A percentile compares a stretch with the other conserved stretches of the same genome.
Evolutionary conservation across 345 rosid genomes (phyloP).

Genomic region (Xanthoceras sorbifolium): DNA sequence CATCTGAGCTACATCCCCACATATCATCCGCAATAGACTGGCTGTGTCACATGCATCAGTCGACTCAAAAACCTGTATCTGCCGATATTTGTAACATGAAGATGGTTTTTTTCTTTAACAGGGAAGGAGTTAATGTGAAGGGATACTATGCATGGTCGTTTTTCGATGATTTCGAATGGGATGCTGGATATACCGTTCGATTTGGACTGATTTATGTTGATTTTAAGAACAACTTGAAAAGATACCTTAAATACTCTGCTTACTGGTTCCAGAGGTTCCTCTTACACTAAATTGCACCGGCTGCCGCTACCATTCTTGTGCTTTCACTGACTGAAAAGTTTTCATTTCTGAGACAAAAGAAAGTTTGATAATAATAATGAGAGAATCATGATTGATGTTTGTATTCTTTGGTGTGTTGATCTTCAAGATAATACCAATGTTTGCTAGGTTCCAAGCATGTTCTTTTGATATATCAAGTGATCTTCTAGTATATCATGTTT

Average conservation of each 20-base stretch:
- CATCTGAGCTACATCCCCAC: constrained; percentile 55
- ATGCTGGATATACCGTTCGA: constrained; percentile 38
- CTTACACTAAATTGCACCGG: no score
- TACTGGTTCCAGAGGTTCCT: constrained; percentile 44
- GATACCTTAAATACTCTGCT: constrained; percentile 47
- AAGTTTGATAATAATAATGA: background rate
- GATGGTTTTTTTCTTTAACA: background rate
- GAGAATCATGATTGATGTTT: background rate
- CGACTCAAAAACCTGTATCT: no score
- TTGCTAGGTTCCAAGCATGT: background rate
- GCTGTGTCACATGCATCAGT: no score
- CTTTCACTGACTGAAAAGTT: background rate
- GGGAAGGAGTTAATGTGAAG: constrained; percentile 34
- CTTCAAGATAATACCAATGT: no score
- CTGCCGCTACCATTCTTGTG: no score
- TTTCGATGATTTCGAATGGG: constrained; percentile 48
- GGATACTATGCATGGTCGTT: constrained; percentile 37
- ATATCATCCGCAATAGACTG: no score
- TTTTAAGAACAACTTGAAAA: constrained; percentile 35
- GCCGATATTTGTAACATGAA: background rate
- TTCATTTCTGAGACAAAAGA: no score
- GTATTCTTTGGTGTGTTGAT: background rate
- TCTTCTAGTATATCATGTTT: no score
- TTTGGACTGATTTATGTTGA: constrained; percentile 47
- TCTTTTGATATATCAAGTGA: background rate